A percentile compares a stretch with the other conserved stretches of the same genome.
These are phyloP conservation scores for Linum usitatissimum DNA, from an alignment of 345 rosid genomes.

Conservation along the genomic window DNA sequence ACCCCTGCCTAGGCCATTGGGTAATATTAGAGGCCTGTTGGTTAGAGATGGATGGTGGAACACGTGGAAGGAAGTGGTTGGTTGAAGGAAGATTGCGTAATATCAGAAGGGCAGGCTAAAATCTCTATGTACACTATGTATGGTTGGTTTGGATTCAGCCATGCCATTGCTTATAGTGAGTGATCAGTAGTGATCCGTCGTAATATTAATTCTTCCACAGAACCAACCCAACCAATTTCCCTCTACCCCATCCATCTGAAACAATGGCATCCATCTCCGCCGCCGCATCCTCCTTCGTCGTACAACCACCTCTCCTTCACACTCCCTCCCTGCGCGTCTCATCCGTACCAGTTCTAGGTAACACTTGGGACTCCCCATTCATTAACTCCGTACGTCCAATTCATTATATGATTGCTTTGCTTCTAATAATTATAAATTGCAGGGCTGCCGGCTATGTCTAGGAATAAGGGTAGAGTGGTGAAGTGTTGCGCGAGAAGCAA, in stretches of 20 bases:
- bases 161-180: not conserved
- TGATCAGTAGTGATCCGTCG: not conserved
- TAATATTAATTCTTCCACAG: not conserved
- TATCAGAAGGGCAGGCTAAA: slow-evolving; percentile 29
- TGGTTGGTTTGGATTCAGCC: slow-evolving; percentile 1
- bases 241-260: slow-evolving; percentile 4
- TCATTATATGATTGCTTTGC: not conserved
- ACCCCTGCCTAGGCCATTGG: no score
- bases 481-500: slow-evolving; percentile 32
- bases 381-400: not conserved
- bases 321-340: slow-evolving; percentile 30
- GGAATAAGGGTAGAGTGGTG: slow-evolving; percentile 47
- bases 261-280: slow-evolving; percentile 53
- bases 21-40: no score
- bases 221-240: not conserved
- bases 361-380: not conserved
- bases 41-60: slow-evolving; percentile 21
- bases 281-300: slow-evolving; percentile 40
- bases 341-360: slow-evolving; percentile 54
- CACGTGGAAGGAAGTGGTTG: slow-evolving; percentile 59
- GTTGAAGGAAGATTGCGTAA: slow-evolving; percentile 43
- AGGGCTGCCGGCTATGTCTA: slow-evolving; percentile 57
- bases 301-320: slow-evolving; percentile 32
- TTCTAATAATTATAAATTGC: slow-evolving; percentile 4
- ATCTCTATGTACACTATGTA: not conserved